These are phyloP conservation scores for Aspergillus oerlinghausenensis DNA, from an alignment of 2,329 filamentous ascomycete genomes.

Conservation along the genomic window DNA sequence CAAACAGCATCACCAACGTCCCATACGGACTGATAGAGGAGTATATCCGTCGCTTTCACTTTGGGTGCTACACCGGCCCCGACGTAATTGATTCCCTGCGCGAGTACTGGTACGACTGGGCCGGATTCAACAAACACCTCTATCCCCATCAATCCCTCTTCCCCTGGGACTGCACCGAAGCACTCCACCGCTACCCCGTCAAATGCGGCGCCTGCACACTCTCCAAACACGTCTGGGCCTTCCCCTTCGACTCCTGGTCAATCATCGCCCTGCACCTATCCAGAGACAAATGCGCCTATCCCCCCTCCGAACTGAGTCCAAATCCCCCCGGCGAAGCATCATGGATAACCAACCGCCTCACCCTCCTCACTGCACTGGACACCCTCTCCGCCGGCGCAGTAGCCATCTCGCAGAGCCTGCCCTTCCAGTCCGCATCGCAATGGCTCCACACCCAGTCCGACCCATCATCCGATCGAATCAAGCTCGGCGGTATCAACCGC, in stretches of 20 bases:
- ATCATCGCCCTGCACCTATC: slow-evolving; percentile 37
- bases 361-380: slow-evolving; percentile 27
- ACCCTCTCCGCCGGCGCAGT: slow-evolving; percentile 27
- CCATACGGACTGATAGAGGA: slow-evolving; percentile 43
- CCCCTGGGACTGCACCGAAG: slow-evolving; percentile 48
- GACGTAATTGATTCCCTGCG: slow-evolving; percentile 43
- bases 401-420: slow-evolving; percentile 29
- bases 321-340: background rate
- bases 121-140: slow-evolving; percentile 34
- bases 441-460: slow-evolving; percentile 25
- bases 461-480: background rate
- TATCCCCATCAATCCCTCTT: slow-evolving; percentile 41
- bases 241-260: slow-evolving; percentile 44
- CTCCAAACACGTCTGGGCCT: slow-evolving; percentile 43
- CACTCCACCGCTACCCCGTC: slow-evolving; percentile 35
- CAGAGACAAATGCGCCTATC: slow-evolving; percentile 31
- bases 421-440: slow-evolving; percentile 26
- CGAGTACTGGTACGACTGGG: slow-evolving; percentile 48
- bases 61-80: slow-evolving; percentile 36
- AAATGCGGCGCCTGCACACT: slow-evolving; percentile 40
- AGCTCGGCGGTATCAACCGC: background rate
- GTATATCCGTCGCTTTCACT: slow-evolving; percentile 38
- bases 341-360: slow-evolving; percentile 36
- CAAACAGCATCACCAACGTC: slow-evolving; percentile 32
- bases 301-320: slow-evolving; percentile 10